These are phyloP conservation scores for Pseudogymnoascus sp. DNA, from an alignment of 2,329 filamentous ascomycete species.

Conservation along the genomic window DNA sequence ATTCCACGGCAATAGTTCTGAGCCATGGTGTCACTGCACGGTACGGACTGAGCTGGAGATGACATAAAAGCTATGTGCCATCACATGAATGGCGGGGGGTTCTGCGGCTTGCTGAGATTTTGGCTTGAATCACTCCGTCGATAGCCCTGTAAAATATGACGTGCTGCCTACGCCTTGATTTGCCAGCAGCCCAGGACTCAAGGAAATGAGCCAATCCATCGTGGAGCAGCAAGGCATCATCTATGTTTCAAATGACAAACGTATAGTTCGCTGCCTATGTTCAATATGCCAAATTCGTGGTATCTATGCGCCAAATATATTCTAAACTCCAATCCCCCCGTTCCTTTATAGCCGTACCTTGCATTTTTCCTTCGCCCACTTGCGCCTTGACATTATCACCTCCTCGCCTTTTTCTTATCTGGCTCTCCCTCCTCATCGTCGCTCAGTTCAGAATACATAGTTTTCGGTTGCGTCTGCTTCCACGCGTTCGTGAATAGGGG, in stretches of 20 bases:
- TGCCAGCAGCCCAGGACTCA: neutral
- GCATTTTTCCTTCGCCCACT: neutral
- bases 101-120: neutral
- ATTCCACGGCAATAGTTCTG: neutral
- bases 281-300: neutral
- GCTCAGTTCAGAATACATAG: constrained; percentile 82
- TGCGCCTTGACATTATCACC: neutral
- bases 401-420: neutral
- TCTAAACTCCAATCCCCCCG: neutral
- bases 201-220: neutral
- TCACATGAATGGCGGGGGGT: neutral
- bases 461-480: constrained; percentile 84
- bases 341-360: neutral
- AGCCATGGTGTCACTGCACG: neutral
- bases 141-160: neutral
- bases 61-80: neutral
- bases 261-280: neutral
- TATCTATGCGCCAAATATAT: constrained; percentile 7
- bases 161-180: neutral
- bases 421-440: constrained; percentile 65
- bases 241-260: neutral
- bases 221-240: neutral
- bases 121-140: neutral
- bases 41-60: neutral
- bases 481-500: constrained; percentile 92